Percentiles rank a stretch among this genome's conserved stretches.
phyloP scores from a whole-genome alignment of 108 stramenopile genomes.

The Skeletonema tropicum region DNA sequence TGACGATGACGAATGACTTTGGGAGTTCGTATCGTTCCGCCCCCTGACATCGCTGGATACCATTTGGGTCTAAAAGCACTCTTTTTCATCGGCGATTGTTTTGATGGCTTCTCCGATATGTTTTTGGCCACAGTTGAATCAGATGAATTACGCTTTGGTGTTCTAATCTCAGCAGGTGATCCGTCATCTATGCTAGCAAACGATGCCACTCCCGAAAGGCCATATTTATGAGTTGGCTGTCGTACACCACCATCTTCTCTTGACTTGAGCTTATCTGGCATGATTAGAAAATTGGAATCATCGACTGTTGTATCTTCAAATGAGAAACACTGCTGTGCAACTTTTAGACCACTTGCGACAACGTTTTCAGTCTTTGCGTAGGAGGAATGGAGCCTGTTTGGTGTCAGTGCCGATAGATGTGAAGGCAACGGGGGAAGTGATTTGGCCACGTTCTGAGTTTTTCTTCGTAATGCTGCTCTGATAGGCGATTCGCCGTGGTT shows the following conservation, averaged over 20 bases:
- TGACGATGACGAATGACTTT: constrained; percentile 18
- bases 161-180: background rate
- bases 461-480: constrained; percentile 38
- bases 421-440: constrained; percentile 15
- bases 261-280: constrained; percentile 7
- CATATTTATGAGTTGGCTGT: constrained; percentile 19
- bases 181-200: constrained; percentile 10
- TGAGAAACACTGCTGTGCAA: constrained; percentile 47
- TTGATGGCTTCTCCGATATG: background rate
- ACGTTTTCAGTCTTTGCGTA: constrained; percentile 11
- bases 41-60: constrained; percentile 8
- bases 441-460: constrained; percentile 15
- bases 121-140: background rate
- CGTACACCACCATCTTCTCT: background rate
- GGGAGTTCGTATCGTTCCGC: constrained; percentile 3
- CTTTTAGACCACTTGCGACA: constrained; percentile 21
- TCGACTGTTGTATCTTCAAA: constrained; percentile 49
- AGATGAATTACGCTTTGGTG: background rate
- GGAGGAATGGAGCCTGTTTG: constrained; percentile 16
- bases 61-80: background rate
- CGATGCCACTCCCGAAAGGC: constrained; percentile 43
- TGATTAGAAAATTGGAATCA: constrained; percentile 21
- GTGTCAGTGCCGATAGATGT: constrained; percentile 14
- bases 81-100: background rate
- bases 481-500: constrained; percentile 28